These are phyloP conservation scores for Mycena vulgaris DNA, from an alignment of 768 basidiomycete species.

Conservation along the genomic window DNA sequence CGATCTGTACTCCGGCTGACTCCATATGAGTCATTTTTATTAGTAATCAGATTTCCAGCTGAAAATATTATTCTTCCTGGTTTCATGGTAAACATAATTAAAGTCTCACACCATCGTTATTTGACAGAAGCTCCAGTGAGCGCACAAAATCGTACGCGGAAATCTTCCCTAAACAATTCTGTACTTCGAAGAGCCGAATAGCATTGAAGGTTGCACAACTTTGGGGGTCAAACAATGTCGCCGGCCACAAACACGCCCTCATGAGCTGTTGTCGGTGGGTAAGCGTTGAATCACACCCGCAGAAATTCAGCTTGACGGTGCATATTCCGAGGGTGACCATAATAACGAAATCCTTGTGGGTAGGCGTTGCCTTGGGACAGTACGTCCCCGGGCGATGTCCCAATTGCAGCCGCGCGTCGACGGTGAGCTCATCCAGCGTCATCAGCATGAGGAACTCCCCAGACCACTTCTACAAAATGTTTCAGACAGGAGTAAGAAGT, in stretches of 20 bases:
- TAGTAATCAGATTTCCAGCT: no score
- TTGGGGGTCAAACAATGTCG: background rate
- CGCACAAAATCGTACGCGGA: background rate
- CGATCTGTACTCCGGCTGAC: no score
- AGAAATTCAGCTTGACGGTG: background rate
- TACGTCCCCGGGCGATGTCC: background rate
- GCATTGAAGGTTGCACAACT: background rate
- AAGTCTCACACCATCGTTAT: no score
- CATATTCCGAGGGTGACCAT: background rate
- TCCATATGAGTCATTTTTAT: no score
- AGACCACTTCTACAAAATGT: background rate
- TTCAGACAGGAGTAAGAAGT: background rate
- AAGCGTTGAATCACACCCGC: background rate
- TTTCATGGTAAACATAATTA: no score
- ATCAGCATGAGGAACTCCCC: background rate
- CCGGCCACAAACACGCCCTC: background rate
- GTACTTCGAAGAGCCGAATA: background rate
- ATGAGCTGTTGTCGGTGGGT: background rate
- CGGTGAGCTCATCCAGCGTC: background rate
- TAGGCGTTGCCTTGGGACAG: background rate
- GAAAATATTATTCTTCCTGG: no score
- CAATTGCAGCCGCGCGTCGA: background rate
- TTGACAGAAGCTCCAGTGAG: background rate
- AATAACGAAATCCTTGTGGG: background rate
- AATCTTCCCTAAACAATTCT: slow-evolving; percentile 1